Evolutionary conservation across 331 rosid species (phyloP), one percentile per base, ranked within the genome.

Genomic region (Cydonia oblonga): DNA sequence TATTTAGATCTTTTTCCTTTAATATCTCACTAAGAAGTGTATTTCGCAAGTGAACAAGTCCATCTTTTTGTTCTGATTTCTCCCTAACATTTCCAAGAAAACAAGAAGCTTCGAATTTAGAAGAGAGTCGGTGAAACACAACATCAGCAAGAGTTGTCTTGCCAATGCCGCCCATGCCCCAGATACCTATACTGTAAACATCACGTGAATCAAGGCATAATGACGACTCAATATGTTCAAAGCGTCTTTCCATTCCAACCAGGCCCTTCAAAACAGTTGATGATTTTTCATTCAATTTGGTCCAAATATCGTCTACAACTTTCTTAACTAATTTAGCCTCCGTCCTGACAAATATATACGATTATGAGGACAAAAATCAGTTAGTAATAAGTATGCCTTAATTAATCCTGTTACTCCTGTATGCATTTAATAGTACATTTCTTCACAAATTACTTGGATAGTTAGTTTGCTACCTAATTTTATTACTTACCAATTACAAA

Each of bases 91-190:
- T 29, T 28, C 2, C 11, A 73, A 73, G 76, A 28, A 73, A 73
- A 28, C 69, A 62, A 4, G 4, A 1, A 26, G 33, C 20, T 29
- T 73, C 69, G 6, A 73, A 73, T 4, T 60, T 3, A 26, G 13
- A 13, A 30, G 19, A 5, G 5, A 6, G 20, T 19, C 16, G 7
- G 3, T 13, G n/a, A 15, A 46, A 38, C 13, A 73, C 30, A 33
- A 7, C 52, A 6, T n/a, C 33, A 4, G 76, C 76, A 6, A 73
- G 70, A 11, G 76, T 62, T 8, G 76, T 73, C 42, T 60, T 72
- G 11, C 76, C 76, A 11, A 61, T 61, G 3, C 76, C 76, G 13
- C 69, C 59, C 69, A 72, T 62, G 26, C 76, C 76, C 76, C 69
- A 73, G 14, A 73, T 73, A 9, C 58, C 70, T 4, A 73, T 9